These are phyloP conservation scores for Guyanaporus albipodus DNA, from an alignment of 768 basidiomycete species.

Conservation along the genomic window DNA sequence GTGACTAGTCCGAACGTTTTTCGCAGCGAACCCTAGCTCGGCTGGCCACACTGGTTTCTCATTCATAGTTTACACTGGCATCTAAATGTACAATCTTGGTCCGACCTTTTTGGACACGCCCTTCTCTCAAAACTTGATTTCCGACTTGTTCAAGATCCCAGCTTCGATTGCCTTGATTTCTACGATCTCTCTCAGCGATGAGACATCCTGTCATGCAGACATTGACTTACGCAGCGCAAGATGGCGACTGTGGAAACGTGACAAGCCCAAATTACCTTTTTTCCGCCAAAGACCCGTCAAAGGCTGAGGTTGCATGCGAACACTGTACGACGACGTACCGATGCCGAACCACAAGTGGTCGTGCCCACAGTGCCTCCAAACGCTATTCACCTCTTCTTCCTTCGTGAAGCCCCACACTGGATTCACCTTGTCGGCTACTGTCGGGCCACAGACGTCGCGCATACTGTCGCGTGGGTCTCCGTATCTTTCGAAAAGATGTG, in stretches of 20 bases:
- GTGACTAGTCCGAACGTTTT: no score
- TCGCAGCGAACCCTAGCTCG: no score
- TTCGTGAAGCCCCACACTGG: slow-evolving; percentile 58
- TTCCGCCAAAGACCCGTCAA: not conserved
- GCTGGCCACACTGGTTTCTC: no score
- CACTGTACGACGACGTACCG: slow-evolving; percentile 16
- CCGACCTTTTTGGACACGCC: no score
- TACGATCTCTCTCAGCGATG: slow-evolving; percentile 3
- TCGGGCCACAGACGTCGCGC: slow-evolving; percentile 42
- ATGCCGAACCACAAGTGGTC: slow-evolving; percentile 34
- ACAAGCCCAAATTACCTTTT: slow-evolving; percentile 21
- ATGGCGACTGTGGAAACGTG: slow-evolving; percentile 31
- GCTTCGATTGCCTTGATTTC: slow-evolving; percentile 30
- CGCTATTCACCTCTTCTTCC: slow-evolving; percentile 56
- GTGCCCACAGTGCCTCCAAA: slow-evolving; percentile 31
- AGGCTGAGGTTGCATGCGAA: not conserved
- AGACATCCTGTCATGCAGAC: not conserved
- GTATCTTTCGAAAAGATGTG: slow-evolving; percentile 32
- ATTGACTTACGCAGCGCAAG: slow-evolving; percentile 28
- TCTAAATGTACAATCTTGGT: slow-evolving; percentile 1
- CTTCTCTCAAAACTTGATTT: slow-evolving; percentile 15
- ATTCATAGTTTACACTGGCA: not conserved
- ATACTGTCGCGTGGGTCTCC: slow-evolving; percentile 42
- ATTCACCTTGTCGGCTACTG: slow-evolving; percentile 42
- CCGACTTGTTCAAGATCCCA: slow-evolving; percentile 20